These are phyloP conservation scores for Talaromyces piceae DNA, from an alignment of 2,329 filamentous ascomycete genomes.

Conservation along the genomic window DNA sequence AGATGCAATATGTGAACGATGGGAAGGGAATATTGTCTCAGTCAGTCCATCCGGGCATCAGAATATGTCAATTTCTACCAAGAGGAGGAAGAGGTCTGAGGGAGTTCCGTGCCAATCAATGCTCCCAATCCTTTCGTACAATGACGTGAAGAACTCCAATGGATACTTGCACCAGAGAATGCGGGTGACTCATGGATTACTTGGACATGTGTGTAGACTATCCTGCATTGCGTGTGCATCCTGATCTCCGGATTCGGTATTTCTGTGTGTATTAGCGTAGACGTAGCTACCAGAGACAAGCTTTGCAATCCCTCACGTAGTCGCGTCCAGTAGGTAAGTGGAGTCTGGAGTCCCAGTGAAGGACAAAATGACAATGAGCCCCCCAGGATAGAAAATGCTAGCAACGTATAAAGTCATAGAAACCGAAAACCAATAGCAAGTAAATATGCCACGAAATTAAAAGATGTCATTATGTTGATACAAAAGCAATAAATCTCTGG, in stretches of 20 bases:
- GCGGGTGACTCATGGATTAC: no score
- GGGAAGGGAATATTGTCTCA: no score
- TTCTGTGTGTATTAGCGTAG: neutral
- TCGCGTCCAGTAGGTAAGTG: neutral
- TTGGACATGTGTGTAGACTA: no score
- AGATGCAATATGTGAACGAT: no score
- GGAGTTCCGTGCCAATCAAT: no score
- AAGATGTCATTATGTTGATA: constrained; percentile 2
- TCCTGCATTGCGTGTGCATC: no score
- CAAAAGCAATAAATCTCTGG: neutral
- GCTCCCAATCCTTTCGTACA: no score
- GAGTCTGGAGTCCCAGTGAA: neutral
- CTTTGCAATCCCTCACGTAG: neutral
- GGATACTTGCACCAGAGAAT: no score
- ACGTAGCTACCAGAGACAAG: neutral
- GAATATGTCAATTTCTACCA: no score
- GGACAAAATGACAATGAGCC: neutral
- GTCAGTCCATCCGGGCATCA: no score
- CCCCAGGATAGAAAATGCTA: neutral
- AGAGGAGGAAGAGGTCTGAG: no score
- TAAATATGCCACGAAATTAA: neutral
- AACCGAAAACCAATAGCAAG: neutral
- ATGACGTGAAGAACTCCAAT: no score
- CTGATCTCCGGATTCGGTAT: neutral
- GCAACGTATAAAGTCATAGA: neutral